Evolutionary conservation across 164 flowering plant genomes (phyloP).

Genomic region (Piper longum): DNA sequence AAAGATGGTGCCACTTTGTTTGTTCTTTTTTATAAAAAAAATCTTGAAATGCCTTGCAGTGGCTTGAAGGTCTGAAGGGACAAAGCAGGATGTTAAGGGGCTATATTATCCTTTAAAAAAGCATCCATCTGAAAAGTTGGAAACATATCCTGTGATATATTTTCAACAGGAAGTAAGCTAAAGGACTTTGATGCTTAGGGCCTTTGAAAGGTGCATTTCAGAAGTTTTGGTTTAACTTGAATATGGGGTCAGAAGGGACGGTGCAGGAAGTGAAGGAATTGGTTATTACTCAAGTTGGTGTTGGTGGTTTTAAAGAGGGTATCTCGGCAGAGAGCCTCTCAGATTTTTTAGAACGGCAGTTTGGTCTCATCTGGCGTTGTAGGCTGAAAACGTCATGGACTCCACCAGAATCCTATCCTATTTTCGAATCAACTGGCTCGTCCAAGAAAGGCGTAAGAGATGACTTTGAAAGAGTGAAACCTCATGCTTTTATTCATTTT

Average conservation of each 20-base stretch:
- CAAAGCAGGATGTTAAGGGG: no score
- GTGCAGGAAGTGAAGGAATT: conserved; percentile 8
- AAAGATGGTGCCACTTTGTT: no score
- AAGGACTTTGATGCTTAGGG: not conserved
- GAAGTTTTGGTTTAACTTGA: not conserved
- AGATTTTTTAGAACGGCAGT: conserved; percentile 33
- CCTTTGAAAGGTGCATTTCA: not conserved
- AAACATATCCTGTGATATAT: no score
- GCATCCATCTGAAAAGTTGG: no score
- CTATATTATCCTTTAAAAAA: no score
- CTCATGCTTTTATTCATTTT: conserved; percentile 95
- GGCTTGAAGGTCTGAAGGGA: no score
- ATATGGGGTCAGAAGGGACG: conserved; percentile 26
- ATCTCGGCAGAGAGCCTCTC: conserved; percentile 39
- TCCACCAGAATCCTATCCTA: conserved; percentile 57
- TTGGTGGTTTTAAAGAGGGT: conserved; percentile 52
- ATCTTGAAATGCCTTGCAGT: no score
- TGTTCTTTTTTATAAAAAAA: no score
- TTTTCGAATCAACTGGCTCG: conserved; percentile 21
- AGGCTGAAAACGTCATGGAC: conserved; percentile 78
- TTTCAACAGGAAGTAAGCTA: no score
- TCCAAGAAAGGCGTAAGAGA: conserved; percentile 9
- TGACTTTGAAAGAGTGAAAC: conserved; percentile 47
- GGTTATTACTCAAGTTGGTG: conserved; percentile 44
- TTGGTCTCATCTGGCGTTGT: conserved; percentile 62